phyloP scores from a whole-genome alignment of 75 land plant species.

The Larix kaempferi region DNA sequence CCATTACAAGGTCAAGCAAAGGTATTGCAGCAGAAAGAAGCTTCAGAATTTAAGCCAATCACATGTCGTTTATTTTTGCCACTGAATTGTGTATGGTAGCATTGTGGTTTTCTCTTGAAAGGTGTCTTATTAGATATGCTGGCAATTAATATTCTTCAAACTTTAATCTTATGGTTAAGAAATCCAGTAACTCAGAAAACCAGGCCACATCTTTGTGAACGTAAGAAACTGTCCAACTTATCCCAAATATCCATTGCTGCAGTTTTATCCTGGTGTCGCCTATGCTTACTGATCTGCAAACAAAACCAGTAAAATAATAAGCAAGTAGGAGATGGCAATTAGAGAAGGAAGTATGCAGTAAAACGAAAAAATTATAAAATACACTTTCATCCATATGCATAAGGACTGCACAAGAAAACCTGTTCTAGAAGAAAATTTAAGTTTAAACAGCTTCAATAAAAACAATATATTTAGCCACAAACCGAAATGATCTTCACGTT shows the following conservation, averaged over 20 bases:
- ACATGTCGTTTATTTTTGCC: too few species aligned
- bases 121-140: too few species aligned
- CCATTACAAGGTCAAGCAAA: too few species aligned
- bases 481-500: constrained; percentile 55
- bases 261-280: constrained; percentile 16
- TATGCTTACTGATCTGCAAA: constrained; percentile 24
- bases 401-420: not conserved
- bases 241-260: constrained; percentile 54
- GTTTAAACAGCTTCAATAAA: not conserved
- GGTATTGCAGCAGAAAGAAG: too few species aligned
- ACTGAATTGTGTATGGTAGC: too few species aligned
- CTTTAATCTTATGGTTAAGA: too few species aligned
- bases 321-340: too few species aligned
- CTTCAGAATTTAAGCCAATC: too few species aligned
- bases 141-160: too few species aligned
- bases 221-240: constrained; percentile 25
- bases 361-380: not conserved
- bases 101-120: too few species aligned
- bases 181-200: not conserved
- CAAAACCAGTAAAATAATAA: not conserved
- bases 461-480: not conserved
- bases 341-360: not conserved
- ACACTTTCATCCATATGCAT: not conserved
- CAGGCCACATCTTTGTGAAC: not conserved
- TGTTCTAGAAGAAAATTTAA: not conserved